These are phyloP conservation scores for Perkinsus marinus DNA, from an alignment of 169 alveolate genomes.

Conservation along the genomic window DNA sequence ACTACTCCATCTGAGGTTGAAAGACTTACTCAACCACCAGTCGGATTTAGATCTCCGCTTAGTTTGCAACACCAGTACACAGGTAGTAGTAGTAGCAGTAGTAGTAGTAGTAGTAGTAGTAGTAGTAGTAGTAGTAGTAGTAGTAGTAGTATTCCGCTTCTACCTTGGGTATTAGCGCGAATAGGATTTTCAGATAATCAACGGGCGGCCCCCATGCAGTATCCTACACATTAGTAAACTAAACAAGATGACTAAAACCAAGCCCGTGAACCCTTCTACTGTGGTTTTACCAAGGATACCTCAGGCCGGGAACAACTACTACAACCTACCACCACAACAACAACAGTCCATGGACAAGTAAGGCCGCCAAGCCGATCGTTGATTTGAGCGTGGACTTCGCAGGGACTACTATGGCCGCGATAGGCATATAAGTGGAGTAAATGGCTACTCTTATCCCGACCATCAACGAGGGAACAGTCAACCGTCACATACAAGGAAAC, in stretches of 20 bases:
- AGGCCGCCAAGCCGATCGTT: neutral
- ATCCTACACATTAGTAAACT: neutral
- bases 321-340: neutral
- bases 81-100: neutral
- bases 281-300: neutral
- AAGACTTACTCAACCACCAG: neutral
- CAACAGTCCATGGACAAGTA: neutral
- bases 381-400: neutral
- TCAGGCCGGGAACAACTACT: neutral
- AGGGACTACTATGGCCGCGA: too few species aligned
- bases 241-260: neutral
- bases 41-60: neutral
- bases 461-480: neutral
- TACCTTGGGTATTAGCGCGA: neutral
- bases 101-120: too few species aligned
- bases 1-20: neutral
- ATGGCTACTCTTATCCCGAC: too few species aligned
- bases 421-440: too few species aligned
- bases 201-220: neutral
- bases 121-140: too few species aligned
- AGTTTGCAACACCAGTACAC: neutral
- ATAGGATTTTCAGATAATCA: neutral
- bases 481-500: neutral
- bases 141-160: too few species aligned
- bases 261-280: neutral